Evolutionary conservation across 2,329 filamentous ascomycete species (phyloP).

Genomic region (Microsporum ferrugineum): DNA sequence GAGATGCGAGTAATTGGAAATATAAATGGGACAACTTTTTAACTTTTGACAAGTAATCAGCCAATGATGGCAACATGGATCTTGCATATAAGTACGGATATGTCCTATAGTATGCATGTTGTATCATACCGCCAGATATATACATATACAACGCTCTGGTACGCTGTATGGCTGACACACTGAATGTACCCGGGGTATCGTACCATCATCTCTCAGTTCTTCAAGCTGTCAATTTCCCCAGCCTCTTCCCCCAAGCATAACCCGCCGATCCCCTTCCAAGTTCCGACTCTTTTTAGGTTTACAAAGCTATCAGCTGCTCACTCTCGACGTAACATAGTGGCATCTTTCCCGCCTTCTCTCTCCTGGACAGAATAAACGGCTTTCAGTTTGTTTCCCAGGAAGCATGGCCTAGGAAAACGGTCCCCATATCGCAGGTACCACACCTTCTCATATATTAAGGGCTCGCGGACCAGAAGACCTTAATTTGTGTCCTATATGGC

Average conservation of each 20-base stretch:
- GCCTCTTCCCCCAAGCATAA: not conserved
- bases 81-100: not conserved
- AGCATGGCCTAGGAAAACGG: not conserved
- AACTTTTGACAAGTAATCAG: conserved; percentile 3
- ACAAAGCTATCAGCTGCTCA: not conserved
- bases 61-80: not conserved
- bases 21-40: not conserved
- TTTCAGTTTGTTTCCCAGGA: not conserved
- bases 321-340: not conserved
- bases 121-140: not conserved
- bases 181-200: not conserved
- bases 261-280: not conserved
- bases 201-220: not conserved
- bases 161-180: not conserved
- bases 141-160: not conserved
- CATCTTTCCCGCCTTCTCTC: not conserved
- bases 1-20: conserved; percentile 4
- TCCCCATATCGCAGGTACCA: not conserved
- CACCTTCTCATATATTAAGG: not conserved
- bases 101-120: not conserved
- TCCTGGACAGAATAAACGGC: not conserved
- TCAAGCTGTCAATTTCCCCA: conserved; percentile 1
- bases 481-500: not conserved
- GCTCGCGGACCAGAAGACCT: not conserved
- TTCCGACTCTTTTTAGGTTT: not conserved